Percentiles rank a stretch among this genome's conserved stretches.
Conservation (phyloP, 345 rosid genomes). For the Punica granatum region DNA sequence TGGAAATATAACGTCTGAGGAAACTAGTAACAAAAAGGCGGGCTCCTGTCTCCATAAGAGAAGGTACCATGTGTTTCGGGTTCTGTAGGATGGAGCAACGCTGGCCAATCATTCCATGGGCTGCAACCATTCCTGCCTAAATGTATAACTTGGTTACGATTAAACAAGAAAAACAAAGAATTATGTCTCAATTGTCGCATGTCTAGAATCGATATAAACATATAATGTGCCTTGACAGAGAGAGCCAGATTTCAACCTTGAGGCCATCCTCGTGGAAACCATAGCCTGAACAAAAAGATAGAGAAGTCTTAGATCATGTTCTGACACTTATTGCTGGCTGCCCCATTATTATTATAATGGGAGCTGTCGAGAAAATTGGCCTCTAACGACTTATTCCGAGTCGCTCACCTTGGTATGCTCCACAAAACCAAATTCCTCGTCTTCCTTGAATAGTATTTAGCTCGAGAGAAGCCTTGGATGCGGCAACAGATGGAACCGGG, state of each 20-base stretch:
- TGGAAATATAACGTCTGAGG: slow-evolving; percentile 53
- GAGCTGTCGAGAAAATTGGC: too few species aligned
- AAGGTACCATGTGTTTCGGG: slow-evolving; percentile 76
- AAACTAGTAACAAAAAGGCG: slow-evolving; percentile 69
- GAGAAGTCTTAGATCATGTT: background rate
- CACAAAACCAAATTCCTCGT: slow-evolving; percentile 84
- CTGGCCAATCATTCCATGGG: slow-evolving; percentile 56
- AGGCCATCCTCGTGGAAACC: slow-evolving; percentile 97
- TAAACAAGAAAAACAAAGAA: background rate
- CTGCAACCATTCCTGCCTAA: slow-evolving; percentile 76
- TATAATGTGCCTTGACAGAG: background rate
- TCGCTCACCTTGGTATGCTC: slow-evolving; percentile 77
- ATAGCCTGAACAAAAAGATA: slow-evolving; percentile 54
- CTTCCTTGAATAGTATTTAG: slow-evolving; percentile 71
- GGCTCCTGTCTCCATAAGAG: slow-evolving; percentile 64
- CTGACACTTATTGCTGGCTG: too few species aligned
- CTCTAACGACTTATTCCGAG: background rate
- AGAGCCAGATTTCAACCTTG: slow-evolving; percentile 35
- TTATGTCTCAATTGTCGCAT: background rate
- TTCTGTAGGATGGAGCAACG: slow-evolving; percentile 35
- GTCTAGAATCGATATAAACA: too few species aligned
- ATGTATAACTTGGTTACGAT: slow-evolving; percentile 4
- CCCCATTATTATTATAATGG: too few species aligned
- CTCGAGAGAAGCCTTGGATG: slow-evolving; percentile 72
- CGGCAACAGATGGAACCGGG: slow-evolving; percentile 85